These are phyloP conservation scores for Kodamaea plutei DNA, from an alignment of 1,139 yeast species.

Conservation along the genomic window DNA sequence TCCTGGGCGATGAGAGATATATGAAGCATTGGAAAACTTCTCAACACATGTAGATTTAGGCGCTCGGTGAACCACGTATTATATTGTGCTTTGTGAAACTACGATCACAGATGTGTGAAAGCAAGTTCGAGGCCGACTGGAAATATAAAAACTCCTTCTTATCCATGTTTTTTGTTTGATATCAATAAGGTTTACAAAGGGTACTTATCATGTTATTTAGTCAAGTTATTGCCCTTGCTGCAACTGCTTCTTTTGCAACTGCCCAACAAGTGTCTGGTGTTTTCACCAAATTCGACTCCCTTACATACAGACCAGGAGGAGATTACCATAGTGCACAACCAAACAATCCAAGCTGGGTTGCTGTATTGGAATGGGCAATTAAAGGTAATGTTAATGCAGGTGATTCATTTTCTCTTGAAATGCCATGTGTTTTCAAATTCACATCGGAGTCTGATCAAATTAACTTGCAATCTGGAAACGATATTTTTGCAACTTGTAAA, in stretches of 20 bases:
- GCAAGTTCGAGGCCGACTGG: too few relatives aligned
- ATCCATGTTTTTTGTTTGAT: too few relatives aligned
- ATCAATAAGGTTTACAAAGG: too few relatives aligned
- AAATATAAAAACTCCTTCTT: too few relatives aligned
- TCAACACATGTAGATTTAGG: too few relatives aligned
- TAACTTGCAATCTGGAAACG: constrained; percentile 1
- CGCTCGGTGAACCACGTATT: too few relatives aligned
- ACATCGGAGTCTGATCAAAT: constrained; percentile 8
- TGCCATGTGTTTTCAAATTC: constrained; percentile 29
- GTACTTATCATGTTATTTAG: neutral
- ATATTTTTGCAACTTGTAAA: constrained; percentile 25
- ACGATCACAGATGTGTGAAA: too few relatives aligned
- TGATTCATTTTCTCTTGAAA: constrained; percentile 24
- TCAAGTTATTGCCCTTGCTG: constrained; percentile 2
- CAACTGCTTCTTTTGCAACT: constrained; percentile 3
- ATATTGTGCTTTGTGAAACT: too few relatives aligned
- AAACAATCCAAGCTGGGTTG: constrained; percentile 21
- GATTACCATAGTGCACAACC: constrained; percentile 6
- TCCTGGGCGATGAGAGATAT: too few relatives aligned
- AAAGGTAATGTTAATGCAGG: constrained; percentile 19
- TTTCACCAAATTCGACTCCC: constrained; percentile 15
- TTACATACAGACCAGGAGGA: constrained; percentile 9
- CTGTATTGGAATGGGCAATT: constrained; percentile 22
- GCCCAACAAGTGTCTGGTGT: constrained; percentile 14
- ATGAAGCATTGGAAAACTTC: too few relatives aligned